phyloP scores from a whole-genome alignment of 2,329 filamentous ascomycete species.

The Cercospora sp. region DNA sequence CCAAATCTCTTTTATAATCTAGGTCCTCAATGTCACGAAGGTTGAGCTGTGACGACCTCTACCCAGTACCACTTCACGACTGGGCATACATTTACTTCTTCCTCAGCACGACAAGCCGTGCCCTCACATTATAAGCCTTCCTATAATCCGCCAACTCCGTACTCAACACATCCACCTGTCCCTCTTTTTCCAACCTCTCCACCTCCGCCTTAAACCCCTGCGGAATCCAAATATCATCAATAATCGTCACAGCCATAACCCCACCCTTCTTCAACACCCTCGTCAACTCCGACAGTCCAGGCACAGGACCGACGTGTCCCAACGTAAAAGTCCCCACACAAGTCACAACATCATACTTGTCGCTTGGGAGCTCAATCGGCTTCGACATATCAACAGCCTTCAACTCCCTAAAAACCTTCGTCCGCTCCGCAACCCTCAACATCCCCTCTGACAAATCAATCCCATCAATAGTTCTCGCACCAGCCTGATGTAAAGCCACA shows the following conservation, averaged over 20 bases:
- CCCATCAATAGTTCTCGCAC: slow-evolving; percentile 53
- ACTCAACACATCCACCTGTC: slow-evolving; percentile 42
- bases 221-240: slow-evolving; percentile 53
- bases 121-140: slow-evolving; percentile 29
- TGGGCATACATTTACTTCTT: slow-evolving; percentile 22
- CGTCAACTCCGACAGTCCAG: slow-evolving; percentile 53
- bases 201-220: slow-evolving; percentile 53
- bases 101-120: slow-evolving; percentile 31
- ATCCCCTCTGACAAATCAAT: slow-evolving; percentile 56
- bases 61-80: background rate
- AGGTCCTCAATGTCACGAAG: background rate
- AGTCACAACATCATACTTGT: slow-evolving; percentile 53
- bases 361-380: slow-evolving; percentile 44
- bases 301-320: slow-evolving; percentile 56
- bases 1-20: background rate
- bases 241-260: slow-evolving; percentile 54
- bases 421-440: slow-evolving; percentile 54
- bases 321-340: slow-evolving; percentile 59
- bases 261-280: slow-evolving; percentile 52
- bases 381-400: slow-evolving; percentile 51
- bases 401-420: slow-evolving; percentile 51
- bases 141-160: slow-evolving; percentile 38
- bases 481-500: slow-evolving; percentile 47
- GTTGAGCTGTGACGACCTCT: slow-evolving; percentile 7
- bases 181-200: slow-evolving; percentile 40